Evolutionary conservation across 2,329 filamentous ascomycete species (phyloP), one percentile per base, ranked within the genome.

Genomic region (Epichloe uncinata): DNA sequence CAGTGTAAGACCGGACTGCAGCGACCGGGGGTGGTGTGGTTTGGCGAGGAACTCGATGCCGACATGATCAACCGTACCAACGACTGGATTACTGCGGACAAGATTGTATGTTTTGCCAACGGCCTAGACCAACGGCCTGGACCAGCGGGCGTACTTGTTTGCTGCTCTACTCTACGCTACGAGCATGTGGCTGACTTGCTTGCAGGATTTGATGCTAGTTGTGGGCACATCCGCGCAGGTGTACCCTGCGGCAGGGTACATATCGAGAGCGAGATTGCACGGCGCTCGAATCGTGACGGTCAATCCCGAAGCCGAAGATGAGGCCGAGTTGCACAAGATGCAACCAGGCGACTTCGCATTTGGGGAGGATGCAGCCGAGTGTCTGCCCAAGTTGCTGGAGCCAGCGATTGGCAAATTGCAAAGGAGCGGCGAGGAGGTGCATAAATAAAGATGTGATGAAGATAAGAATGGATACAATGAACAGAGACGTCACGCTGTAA

Each of bases 1-100:
- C 60, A 74, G 45, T 82, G 89, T 66, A 72, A 75, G 52, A 69
- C 63, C 0, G 78, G 79, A 0, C 68, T 94, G 11, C 77, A 91
- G 15, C 78, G 90, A 1, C 90, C 90, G 0, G 88, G 84, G 5
- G 87, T 96, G 0, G 87, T 95, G 2, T 96, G 89, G 89, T 95
- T 95, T 58, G 84, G 82, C 38, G 90, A 96, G 67, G 37, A 58
- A 1, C 71, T 95, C 2, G 86, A 89, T 2, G 50, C 56, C 5
- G 60, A 71, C 3, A 84, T 87, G 56, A 58, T 95, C 1, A 53
- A 63, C 0, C 73, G 70, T 2, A 75, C 93, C 2, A 75, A 89
- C 34, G 60, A 67, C 0, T 96, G 83, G 77, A 74, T 95, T 20
- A 56, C 65, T 1, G 59, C 66, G 0, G 70, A 66, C 0, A 67